Evolutionary conservation across 2,329 filamentous ascomycete species (phyloP).

Genomic region (Stemphylium vesicarium): DNA sequence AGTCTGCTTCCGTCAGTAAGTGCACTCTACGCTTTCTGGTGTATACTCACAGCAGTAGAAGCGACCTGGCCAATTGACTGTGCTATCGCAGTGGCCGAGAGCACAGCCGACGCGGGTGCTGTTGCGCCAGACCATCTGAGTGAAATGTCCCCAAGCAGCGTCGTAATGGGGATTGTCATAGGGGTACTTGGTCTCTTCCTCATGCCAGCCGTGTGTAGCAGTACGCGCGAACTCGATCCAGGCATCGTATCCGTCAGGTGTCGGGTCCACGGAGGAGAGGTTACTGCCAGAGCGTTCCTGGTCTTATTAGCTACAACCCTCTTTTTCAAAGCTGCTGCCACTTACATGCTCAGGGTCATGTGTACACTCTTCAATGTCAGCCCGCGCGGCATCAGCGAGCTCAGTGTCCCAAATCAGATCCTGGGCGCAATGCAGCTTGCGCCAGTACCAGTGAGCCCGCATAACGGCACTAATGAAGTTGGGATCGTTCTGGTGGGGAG

Average conservation of each 20-base stretch:
- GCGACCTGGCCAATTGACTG: constrained; percentile 35
- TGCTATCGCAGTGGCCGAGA: constrained; percentile 33
- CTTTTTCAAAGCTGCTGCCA: background rate
- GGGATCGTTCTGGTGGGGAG: constrained; percentile 35
- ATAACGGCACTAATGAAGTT: constrained; percentile 43
- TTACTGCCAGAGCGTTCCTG: constrained; percentile 44
- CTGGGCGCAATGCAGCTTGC: constrained; percentile 44
- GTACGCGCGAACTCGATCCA: constrained; percentile 41
- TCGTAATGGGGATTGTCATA: constrained; percentile 40
- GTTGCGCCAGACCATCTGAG: constrained; percentile 50
- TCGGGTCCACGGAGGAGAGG: constrained; percentile 36
- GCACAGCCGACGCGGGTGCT: constrained; percentile 46
- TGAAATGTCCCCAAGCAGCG: constrained; percentile 46
- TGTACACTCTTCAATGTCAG: constrained; percentile 35
- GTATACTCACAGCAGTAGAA: constrained; percentile 45
- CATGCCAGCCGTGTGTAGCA: constrained; percentile 45
- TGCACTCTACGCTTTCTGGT: accelerated
- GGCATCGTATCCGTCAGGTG: constrained; percentile 28
- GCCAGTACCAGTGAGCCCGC: constrained; percentile 48
- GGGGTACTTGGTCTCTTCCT: constrained; percentile 45
- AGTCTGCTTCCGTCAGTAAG: constrained; percentile 34
- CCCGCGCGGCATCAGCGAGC: constrained; percentile 34
- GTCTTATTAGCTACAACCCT: constrained; percentile 6
- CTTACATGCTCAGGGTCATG: constrained; percentile 37
- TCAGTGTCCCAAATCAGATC: constrained; percentile 41